phyloP scores from a whole-genome alignment of 371 early-diverging fungal species.

The Rhizopus sp. region DNA sequence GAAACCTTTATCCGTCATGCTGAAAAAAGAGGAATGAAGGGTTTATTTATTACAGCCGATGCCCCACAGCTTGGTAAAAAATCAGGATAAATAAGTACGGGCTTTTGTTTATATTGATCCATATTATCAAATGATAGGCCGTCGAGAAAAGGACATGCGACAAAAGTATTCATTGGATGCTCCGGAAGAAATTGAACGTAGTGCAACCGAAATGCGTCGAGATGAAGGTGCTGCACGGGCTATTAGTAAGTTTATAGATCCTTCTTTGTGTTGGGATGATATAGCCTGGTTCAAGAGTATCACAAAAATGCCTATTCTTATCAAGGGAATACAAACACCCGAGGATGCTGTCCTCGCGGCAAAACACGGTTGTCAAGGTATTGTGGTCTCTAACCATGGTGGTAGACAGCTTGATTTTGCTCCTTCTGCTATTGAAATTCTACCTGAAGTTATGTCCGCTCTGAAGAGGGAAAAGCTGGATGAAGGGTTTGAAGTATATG shows the following conservation, averaged over 20 bases:
- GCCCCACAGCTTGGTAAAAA: slow-evolving; percentile 76
- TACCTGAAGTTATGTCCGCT: slow-evolving; percentile 82
- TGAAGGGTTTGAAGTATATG: slow-evolving; percentile 76
- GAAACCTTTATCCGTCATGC: slow-evolving; percentile 77
- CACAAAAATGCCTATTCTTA: slow-evolving; percentile 83
- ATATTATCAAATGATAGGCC: slow-evolving; percentile 47
- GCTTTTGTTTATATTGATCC: neutral
- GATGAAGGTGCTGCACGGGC: slow-evolving; percentile 75
- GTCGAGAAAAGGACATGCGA: slow-evolving; percentile 90
- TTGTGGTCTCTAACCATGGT: slow-evolving; percentile 94
- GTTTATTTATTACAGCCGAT: slow-evolving; percentile 91
- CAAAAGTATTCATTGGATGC: slow-evolving; percentile 56
- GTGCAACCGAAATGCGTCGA: slow-evolving; percentile 28
- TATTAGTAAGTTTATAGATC: slow-evolving; percentile 77
- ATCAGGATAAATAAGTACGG: slow-evolving; percentile 6
- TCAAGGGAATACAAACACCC: slow-evolving; percentile 91
- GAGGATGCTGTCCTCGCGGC: slow-evolving; percentile 92
- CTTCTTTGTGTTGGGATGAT: slow-evolving; percentile 84
- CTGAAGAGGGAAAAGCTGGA: slow-evolving; percentile 50
- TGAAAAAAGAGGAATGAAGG: slow-evolving; percentile 80
- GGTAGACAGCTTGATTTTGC: slow-evolving; percentile 93
- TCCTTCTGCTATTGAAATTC: slow-evolving; percentile 75
- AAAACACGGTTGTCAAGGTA: slow-evolving; percentile 74
- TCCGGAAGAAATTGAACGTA: slow-evolving; percentile 37
- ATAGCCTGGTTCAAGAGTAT: slow-evolving; percentile 83